These are phyloP conservation scores for Pholiota adiposa DNA, from an alignment of 1,284 basidiomycete species.

Conservation along the genomic window DNA sequence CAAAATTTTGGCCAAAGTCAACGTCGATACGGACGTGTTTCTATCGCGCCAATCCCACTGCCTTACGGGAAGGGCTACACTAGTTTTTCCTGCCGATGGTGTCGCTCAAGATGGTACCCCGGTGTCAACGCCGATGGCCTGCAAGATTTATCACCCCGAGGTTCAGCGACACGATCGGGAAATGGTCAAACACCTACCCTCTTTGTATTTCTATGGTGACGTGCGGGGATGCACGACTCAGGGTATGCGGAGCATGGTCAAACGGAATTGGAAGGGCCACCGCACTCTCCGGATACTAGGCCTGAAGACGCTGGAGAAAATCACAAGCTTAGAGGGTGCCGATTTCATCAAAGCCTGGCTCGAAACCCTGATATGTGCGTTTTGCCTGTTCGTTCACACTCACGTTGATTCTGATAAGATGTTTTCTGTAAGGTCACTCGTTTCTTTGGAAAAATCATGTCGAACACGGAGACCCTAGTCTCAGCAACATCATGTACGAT, in stretches of 20 bases:
- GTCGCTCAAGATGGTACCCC: too few species aligned
- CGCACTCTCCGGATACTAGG: neutral
- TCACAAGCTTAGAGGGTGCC: neutral
- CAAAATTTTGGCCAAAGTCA: too few species aligned
- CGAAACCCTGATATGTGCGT: conserved; percentile 4
- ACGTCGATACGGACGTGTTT: too few species aligned
- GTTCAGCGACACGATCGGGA: too few species aligned
- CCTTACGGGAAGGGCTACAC: too few species aligned
- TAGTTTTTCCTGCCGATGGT: too few species aligned
- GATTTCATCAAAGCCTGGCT: conserved; percentile 9
- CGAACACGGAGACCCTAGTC: conserved; percentile 34
- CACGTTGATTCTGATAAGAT: neutral
- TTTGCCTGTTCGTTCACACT: neutral
- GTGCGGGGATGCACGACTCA: neutral
- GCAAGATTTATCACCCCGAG: too few species aligned
- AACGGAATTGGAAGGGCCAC: neutral
- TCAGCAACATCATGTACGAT: conserved; percentile 35
- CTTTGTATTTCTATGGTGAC: too few species aligned
- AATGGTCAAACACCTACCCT: too few species aligned
- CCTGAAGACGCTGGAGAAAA: neutral
- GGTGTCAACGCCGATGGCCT: too few species aligned
- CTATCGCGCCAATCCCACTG: too few species aligned
- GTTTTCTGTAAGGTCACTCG: conserved; percentile 30
- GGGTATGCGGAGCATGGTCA: neutral
- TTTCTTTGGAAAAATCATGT: conserved; percentile 32